These are phyloP conservation scores for Penicillium diatomitis DNA, from an alignment of 495 filamentous ascomycete genomes.

Conservation along the genomic window DNA sequence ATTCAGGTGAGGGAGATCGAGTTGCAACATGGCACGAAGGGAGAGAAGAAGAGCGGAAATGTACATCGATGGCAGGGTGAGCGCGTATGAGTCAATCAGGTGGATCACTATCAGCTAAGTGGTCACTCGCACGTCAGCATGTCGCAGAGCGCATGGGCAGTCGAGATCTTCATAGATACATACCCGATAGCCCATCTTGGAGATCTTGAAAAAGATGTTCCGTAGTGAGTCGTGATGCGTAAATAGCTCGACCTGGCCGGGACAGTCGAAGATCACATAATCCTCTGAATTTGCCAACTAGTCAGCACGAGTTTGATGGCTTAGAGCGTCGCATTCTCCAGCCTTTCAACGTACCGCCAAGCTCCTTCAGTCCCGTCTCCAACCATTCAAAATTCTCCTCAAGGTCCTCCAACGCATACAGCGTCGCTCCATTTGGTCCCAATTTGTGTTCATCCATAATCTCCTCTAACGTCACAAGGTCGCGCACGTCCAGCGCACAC, in stretches of 20 bases:
- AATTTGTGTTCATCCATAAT: constrained; percentile 89
- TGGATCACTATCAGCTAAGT: constrained; percentile 78
- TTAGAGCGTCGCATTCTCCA: too few relatives aligned
- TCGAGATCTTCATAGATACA: constrained; percentile 12
- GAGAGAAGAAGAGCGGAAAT: constrained; percentile 88
- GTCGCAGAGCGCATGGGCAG: background rate
- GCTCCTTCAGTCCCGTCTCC: constrained; percentile 62
- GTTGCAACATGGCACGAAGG: constrained; percentile 92
- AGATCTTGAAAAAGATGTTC: constrained; percentile 80
- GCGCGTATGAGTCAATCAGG: constrained; percentile 82
- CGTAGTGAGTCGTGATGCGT: constrained; percentile 85
- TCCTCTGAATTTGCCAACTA: constrained; percentile 48
- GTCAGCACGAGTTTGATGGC: too few relatives aligned
- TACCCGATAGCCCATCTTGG: constrained; percentile 90
- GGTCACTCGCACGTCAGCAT: constrained; percentile 8
- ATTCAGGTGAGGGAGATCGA: constrained; percentile 91
- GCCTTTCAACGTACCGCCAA: constrained; percentile 43
- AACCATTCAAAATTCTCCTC: constrained; percentile 89
- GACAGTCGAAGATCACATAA: constrained; percentile 92
- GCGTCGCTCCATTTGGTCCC: constrained; percentile 82
- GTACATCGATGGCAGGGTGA: constrained; percentile 86
- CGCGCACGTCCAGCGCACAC: constrained; percentile 83
- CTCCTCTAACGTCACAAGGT: constrained; percentile 81
- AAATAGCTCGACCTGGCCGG: constrained; percentile 93
- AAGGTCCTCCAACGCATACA: constrained; percentile 93